Evolutionary conservation across 768 basidiomycete species (phyloP).

Genomic region (Lactarius psammicola): DNA sequence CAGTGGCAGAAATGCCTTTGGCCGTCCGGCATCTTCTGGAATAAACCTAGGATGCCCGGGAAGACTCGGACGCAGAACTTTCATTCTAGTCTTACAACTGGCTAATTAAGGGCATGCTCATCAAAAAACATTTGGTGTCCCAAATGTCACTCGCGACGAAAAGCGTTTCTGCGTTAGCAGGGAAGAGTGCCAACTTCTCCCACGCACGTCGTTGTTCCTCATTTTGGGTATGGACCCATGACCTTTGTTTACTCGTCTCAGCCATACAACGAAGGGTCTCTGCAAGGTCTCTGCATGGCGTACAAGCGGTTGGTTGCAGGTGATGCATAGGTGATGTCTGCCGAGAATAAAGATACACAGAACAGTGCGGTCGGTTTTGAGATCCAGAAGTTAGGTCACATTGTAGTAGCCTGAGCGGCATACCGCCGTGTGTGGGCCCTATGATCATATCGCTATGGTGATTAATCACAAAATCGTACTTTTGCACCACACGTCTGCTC

Average conservation of each 20-base stretch:
- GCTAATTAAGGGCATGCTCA: constrained; percentile 46
- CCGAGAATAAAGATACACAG: background rate
- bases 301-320: constrained; percentile 66
- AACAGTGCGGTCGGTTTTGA: background rate
- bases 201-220: constrained; percentile 75
- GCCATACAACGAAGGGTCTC: constrained; percentile 75
- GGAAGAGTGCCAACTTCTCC: constrained; percentile 89
- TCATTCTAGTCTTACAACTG: constrained; percentile 79
- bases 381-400: background rate
- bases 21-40: constrained; percentile 74
- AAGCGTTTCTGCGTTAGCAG: constrained; percentile 71
- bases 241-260: constrained; percentile 55
- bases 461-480: constrained; percentile 90
- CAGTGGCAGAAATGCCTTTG: constrained; percentile 73
- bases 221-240: constrained; percentile 60
- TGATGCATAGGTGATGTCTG: constrained; percentile 87
- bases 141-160: constrained; percentile 80
- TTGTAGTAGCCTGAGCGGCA: constrained; percentile 27
- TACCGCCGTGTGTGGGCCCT: constrained; percentile 88
- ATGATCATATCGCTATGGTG: constrained; percentile 90
- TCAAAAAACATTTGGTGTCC: constrained; percentile 47
- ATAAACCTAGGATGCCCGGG: constrained; percentile 86
- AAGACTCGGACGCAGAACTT: constrained; percentile 91
- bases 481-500: constrained; percentile 71
- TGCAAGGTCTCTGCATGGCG: constrained; percentile 78